These are phyloP conservation scores for Pezicula carpinea DNA, from an alignment of 2,329 filamentous ascomycete genomes.

Conservation along the genomic window DNA sequence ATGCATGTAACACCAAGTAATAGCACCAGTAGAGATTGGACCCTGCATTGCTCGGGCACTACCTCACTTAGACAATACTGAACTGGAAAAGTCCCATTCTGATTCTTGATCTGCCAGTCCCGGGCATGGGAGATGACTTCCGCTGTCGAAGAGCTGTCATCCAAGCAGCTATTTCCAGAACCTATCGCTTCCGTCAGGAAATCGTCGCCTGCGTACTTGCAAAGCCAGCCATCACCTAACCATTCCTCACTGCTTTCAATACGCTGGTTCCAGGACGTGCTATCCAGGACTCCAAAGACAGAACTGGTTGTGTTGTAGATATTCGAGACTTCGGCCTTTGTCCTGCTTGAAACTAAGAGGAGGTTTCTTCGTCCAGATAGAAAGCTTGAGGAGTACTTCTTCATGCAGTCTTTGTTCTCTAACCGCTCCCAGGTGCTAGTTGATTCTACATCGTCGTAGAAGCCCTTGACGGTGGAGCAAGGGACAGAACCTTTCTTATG, in stretches of 20 bases:
- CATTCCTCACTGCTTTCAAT: not conserved
- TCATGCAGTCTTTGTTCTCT: not conserved
- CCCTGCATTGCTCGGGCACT: not conserved
- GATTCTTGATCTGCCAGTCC: not conserved
- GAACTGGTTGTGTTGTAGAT: not conserved
- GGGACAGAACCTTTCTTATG: not conserved
- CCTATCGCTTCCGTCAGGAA: not conserved
- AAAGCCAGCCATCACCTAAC: not conserved
- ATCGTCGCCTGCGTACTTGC: not conserved
- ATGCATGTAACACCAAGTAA: slow-evolving; percentile 19
- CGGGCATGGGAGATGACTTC: not conserved
- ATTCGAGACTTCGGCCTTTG: not conserved
- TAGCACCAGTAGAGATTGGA: not conserved
- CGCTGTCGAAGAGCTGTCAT: not conserved
- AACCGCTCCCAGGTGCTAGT: not conserved
- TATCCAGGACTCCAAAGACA: not conserved
- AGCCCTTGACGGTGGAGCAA: not conserved
- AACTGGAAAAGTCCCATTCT: not conserved
- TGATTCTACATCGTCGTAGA: not conserved
- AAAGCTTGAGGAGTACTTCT: not conserved
- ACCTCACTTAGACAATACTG: slow-evolving; percentile 1
- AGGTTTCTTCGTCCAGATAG: not conserved
- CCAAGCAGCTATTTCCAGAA: not conserved
- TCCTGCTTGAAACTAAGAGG: not conserved
- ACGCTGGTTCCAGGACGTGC: not conserved